Conservation (phyloP, 768 basidiomycete genomes). For the Kwoniella newhampshirensis region DNA sequence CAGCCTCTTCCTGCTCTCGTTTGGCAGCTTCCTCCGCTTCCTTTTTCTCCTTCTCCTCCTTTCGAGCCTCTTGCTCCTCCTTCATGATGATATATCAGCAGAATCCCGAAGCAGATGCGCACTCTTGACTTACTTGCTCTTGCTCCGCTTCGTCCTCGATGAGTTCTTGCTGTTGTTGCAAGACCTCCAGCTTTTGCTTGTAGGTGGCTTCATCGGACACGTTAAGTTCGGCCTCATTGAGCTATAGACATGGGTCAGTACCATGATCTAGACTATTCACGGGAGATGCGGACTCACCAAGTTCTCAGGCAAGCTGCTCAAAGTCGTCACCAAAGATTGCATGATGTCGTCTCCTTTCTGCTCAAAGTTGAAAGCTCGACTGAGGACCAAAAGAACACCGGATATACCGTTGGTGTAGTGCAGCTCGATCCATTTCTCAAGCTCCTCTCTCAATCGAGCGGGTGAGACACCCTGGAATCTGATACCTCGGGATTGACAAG, state of each 20-base stretch:
- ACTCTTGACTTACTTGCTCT: conserved; percentile 65
- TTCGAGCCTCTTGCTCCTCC: conserved; percentile 58
- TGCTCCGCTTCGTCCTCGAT: conserved; percentile 99
- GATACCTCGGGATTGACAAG: conserved; percentile 91
- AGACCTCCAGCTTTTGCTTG: conserved; percentile 96
- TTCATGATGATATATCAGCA: conserved; percentile 8
- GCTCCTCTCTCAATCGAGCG: conserved; percentile 80
- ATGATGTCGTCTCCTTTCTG: conserved; percentile 85
- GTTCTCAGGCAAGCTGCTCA: conserved; percentile 90
- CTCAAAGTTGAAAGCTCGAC: conserved; percentile 87
- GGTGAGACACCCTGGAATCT: conserved; percentile 83
- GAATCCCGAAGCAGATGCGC: background rate
- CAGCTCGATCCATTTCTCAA: conserved; percentile 86
- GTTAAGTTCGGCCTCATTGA: conserved; percentile 95
- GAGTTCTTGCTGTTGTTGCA: conserved; percentile 97
- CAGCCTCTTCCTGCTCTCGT: conserved; percentile 60
- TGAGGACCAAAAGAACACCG: conserved; percentile 90
- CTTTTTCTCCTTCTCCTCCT: conserved; percentile 81
- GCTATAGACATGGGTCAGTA: conserved; percentile 56
- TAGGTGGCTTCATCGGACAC: conserved; percentile 88
- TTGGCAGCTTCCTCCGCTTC: conserved; percentile 69
- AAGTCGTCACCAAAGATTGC: conserved; percentile 77
- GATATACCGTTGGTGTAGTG: conserved; percentile 89
- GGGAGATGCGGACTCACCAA: conserved; percentile 61
- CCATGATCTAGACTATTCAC: background rate